Conservation (phyloP, 176 grass and related monocot genomes). For the Eremochloa ophiuroides region DNA sequence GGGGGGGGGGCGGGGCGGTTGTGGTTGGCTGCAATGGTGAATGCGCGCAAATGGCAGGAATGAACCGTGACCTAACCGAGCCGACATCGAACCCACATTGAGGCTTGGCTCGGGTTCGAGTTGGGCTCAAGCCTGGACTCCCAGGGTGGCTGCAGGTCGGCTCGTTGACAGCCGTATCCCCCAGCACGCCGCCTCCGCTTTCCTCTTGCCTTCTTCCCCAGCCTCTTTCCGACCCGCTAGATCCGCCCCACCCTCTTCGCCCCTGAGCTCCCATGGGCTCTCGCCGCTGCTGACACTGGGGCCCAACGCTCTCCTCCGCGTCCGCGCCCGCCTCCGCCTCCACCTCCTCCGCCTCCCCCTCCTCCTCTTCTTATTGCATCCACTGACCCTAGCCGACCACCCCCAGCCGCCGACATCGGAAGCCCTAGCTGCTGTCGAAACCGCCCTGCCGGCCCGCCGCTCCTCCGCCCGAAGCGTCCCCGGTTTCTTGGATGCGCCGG, state of each 20-base stretch:
- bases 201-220: conserved; percentile 22
- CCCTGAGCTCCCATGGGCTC: not conserved
- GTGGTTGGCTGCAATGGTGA: no score
- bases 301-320: not conserved
- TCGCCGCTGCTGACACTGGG: conserved; percentile 28
- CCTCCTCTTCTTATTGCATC: not conserved
- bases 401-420: not conserved
- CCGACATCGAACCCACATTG: no score
- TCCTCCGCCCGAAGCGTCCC: not conserved
- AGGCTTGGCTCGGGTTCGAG: not conserved
- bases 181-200: not conserved
- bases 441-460: not conserved
- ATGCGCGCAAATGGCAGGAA: no score
- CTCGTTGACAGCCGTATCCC: not conserved
- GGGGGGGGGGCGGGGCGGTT: no score
- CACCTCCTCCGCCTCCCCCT: not conserved
- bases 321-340: not conserved
- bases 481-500: conserved; percentile 32
- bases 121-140: not conserved
- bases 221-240: not conserved
- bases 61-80: no score
- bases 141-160: not conserved
- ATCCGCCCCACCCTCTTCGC: not conserved
- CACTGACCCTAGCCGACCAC: not conserved
- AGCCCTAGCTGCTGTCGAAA: conserved; percentile 19